Percentiles rank a stretch among this genome's conserved stretches.
These are phyloP conservation scores for Colletotrichum trifolii DNA, from an alignment of 2,329 filamentous ascomycete genomes.

Conservation along the genomic window DNA sequence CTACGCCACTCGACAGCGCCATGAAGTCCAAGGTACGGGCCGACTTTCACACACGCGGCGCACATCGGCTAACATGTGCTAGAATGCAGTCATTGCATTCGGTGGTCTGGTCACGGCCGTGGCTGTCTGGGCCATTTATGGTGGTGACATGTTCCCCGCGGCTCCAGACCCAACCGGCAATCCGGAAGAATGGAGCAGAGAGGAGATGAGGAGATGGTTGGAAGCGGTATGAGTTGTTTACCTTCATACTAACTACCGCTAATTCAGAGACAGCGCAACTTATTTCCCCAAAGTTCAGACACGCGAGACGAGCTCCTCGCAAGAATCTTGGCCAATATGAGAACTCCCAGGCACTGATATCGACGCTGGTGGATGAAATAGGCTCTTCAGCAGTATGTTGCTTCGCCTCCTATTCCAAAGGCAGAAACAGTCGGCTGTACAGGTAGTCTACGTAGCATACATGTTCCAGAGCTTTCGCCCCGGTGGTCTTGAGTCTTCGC, in stretches of 20 bases:
- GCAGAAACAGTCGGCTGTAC: too few species aligned
- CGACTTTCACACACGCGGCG: conserved; percentile 25
- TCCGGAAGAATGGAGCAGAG: conserved; percentile 76
- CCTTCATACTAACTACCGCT: conserved; percentile 17
- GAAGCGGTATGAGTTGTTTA: conserved; percentile 69
- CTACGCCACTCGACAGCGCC: conserved; percentile 75
- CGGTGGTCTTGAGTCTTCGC: not conserved
- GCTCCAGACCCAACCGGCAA: conserved; percentile 82
- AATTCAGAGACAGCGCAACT: conserved; percentile 52
- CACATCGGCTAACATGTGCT: conserved; percentile 6
- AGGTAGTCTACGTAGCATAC: too few species aligned
- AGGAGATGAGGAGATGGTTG: conserved; percentile 86
- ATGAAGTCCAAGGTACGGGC: conserved; percentile 74
- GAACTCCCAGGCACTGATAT: conserved; percentile 46
- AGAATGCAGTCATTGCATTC: conserved; percentile 65
- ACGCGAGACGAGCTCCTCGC: conserved; percentile 59
- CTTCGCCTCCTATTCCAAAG: too few species aligned
- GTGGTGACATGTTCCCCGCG: conserved; percentile 83
- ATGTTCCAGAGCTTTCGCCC: too few species aligned
- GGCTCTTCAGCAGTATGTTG: not conserved
- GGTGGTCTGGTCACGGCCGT: conserved; percentile 84
- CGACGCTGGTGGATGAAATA: not conserved
- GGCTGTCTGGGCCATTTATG: conserved; percentile 87
- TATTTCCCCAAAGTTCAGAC: conserved; percentile 56
- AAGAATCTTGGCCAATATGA: conserved; percentile 60